These are phyloP conservation scores for Trametes pubescens DNA, from an alignment of 1,284 basidiomycete genomes.

Conservation along the genomic window DNA sequence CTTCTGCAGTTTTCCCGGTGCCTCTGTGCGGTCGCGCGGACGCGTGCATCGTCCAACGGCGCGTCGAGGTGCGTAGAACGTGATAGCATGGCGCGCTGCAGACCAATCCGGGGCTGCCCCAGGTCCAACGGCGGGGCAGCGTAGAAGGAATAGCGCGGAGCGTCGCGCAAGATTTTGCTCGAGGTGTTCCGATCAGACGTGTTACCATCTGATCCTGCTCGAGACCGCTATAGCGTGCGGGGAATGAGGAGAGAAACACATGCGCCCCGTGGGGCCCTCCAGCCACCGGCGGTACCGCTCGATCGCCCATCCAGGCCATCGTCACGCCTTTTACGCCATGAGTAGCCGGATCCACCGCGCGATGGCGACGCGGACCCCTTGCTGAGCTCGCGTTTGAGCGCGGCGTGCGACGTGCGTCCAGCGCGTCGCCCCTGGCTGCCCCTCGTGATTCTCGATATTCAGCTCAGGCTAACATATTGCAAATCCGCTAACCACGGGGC, in stretches of 20 bases:
- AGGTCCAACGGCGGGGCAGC: not conserved
- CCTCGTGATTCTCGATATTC: not conserved
- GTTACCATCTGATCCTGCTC: constrained; percentile 4
- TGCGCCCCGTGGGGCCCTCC: constrained; percentile 15
- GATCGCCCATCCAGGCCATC: constrained; percentile 23
- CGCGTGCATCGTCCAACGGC: not conserved
- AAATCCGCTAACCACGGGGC: not conserved
- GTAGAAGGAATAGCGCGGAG: not conserved
- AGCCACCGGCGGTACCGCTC: constrained; percentile 8
- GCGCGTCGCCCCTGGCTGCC: not conserved
- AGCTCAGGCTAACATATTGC: not conserved
- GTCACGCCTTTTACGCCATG: constrained; percentile 5
- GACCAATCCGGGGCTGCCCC: not conserved
- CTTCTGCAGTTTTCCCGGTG: not conserved
- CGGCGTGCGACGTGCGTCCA: not conserved
- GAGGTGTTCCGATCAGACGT: not conserved
- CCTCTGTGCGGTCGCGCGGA: constrained; percentile 2
- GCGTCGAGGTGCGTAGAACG: not conserved
- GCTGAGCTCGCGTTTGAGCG: not conserved
- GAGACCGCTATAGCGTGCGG: not conserved
- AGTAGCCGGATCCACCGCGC: constrained; percentile 19
- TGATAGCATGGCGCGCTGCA: not conserved
- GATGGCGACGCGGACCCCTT: constrained; percentile 18
- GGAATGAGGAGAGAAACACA: not conserved
- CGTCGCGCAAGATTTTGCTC: not conserved